Evolutionary conservation across 1,139 yeast genomes (phyloP), one percentile per base, ranked within the genome.

Genomic region (Taiozyma sp.): DNA sequence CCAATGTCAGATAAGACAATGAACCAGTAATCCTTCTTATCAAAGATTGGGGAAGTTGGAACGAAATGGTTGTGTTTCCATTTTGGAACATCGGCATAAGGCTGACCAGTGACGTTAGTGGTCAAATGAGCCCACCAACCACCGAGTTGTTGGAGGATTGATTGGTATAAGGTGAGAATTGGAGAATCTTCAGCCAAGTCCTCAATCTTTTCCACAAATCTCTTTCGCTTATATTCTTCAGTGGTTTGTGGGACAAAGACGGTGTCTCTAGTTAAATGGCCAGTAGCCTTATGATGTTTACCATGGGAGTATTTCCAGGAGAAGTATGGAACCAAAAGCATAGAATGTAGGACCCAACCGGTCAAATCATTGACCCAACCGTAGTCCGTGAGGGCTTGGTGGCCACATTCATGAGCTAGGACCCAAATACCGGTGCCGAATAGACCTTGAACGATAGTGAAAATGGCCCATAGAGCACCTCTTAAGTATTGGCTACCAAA

Each of bases 371-470:
- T 87, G 57, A 87, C 78, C 65, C 73, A 68, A 57, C 78, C 79
- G 65, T 82, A 83, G 63, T 87, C 90, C 28, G 88, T 80, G 65
- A 88, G 88, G 32, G 96, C 96, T 53, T 83, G 86, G 70, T 88
- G 96, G 50, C 96, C 96, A 73, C 96, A 88, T 71, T 88, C 96
- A 70, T 88, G 96, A 54, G 96, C 96, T 68, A 88, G 70, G 56
- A 88, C 85, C 96, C 96, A 88, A 58, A 85, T 65, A 38, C 96
- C 96, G 55, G 89, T 84, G 34, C 88, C 87, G 62, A 84, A 78
- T 58, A 87, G 73, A 47, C 95, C 89, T 61, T 82, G 81, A 44
- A 72, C 68, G 53, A 75, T 66, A 29, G 81, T 78, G 67, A 84
- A 84, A 39, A 66, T 70, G 46, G 75, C 62, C 92, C 95, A 88